Percentiles rank a stretch among this genome's conserved stretches.
phyloP scores from a whole-genome alignment of 805 yeast species.

The Teunomyces tritomae region DNA sequence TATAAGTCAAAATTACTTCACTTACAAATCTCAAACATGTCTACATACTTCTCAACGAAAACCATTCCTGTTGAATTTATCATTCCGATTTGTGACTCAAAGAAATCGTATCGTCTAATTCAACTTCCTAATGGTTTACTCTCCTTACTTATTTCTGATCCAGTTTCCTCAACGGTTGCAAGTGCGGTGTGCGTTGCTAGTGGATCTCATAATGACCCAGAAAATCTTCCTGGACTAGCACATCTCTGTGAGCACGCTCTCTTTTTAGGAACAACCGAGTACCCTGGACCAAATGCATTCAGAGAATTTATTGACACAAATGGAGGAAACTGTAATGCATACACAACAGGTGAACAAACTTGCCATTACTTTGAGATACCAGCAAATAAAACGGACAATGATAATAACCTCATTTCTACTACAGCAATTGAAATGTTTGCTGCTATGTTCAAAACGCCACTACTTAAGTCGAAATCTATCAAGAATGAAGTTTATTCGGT shows the following conservation, averaged over 20 bases:
- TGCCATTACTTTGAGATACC: conserved; percentile 65
- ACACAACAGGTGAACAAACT: conserved; percentile 66
- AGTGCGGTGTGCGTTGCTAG: conserved; percentile 73
- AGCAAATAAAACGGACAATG: conserved; percentile 22
- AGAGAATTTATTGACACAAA: conserved; percentile 40
- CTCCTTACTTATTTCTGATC: conserved; percentile 72
- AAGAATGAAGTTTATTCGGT: conserved; percentile 57
- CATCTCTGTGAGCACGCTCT: conserved; percentile 83
- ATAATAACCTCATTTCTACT: conserved; percentile 41
- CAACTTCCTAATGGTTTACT: conserved; percentile 66
- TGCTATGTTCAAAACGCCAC: conserved; percentile 49
- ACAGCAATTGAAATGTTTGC: conserved; percentile 49
- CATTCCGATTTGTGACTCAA: conserved; percentile 34
- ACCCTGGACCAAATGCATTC: conserved; percentile 46
- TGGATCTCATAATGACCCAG: conserved; percentile 82
- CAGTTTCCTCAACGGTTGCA: conserved; percentile 59
- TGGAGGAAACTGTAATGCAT: conserved; percentile 66
- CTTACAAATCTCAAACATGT: neutral
- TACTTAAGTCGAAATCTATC: conserved; percentile 41
- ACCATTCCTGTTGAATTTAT: conserved; percentile 15
- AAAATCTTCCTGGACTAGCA: conserved; percentile 72
- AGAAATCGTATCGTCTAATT: conserved; percentile 44
- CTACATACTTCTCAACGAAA: neutral
- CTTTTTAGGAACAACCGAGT: conserved; percentile 51
- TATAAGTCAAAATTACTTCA: neutral